phyloP scores from a whole-genome alignment of 2,329 filamentous ascomycete species.

The Colletotrichum destructivum region DNA sequence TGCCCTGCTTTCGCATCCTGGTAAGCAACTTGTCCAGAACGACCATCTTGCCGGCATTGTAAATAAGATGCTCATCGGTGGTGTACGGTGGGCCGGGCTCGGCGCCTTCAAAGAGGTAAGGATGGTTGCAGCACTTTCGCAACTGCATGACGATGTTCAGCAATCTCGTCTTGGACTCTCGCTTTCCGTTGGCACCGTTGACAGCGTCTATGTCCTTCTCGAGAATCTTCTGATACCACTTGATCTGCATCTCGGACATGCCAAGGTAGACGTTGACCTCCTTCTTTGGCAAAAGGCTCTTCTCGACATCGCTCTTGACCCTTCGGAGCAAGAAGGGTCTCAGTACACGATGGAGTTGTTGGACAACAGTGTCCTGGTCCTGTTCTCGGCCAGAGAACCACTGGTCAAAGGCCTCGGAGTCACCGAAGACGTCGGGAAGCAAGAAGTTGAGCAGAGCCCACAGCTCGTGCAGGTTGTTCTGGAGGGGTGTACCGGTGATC shows the following conservation, averaged over 20 bases:
- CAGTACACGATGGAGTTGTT: slow-evolving; percentile 93
- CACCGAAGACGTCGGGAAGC: slow-evolving; percentile 97
- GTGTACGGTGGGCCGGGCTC: slow-evolving; percentile 98
- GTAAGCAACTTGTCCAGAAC: slow-evolving; percentile 93
- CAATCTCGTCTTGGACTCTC: slow-evolving; percentile 96
- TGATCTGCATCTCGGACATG: slow-evolving; percentile 99
- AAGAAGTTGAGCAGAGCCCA: slow-evolving; percentile 98
- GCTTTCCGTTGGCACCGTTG: slow-evolving; percentile 95
- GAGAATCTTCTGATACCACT: slow-evolving; percentile 99
- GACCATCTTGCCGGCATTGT: slow-evolving; percentile 97
- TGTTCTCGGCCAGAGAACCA: slow-evolving; percentile 95
- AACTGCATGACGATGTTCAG: slow-evolving; percentile 99
- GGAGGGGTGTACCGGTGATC: slow-evolving; percentile 95
- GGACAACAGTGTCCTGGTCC: slow-evolving; percentile 95
- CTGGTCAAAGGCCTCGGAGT: slow-evolving; percentile 95
- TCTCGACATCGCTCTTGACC: slow-evolving; percentile 98
- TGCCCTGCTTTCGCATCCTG: slow-evolving; percentile 87
- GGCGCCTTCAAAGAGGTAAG: slow-evolving; percentile 97
- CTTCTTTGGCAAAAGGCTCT: slow-evolving; percentile 97
- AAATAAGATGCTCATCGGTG: slow-evolving; percentile 94
- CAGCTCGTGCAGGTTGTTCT: slow-evolving; percentile 98
- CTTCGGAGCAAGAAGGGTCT: slow-evolving; percentile 94
- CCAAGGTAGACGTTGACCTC: slow-evolving; percentile 97
- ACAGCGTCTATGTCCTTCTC: slow-evolving; percentile 99
- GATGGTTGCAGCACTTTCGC: slow-evolving; percentile 98